phyloP scores from a whole-genome alignment of 2,329 filamentous ascomycete genomes.

The Coniochaeta pulveracea region DNA sequence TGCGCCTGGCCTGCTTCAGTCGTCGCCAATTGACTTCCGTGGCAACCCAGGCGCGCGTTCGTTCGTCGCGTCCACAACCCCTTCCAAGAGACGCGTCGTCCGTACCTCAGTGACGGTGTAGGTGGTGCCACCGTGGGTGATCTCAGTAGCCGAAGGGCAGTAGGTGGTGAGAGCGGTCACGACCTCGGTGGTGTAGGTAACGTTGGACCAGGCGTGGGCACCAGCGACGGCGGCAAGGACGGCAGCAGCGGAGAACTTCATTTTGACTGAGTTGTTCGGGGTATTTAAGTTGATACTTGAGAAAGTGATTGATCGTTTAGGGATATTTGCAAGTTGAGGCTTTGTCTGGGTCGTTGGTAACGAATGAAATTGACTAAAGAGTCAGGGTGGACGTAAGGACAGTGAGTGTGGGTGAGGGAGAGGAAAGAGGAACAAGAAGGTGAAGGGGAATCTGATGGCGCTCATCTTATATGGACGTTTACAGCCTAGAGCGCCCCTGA shows the following conservation, averaged over 20 bases:
- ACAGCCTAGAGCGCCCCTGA: no score
- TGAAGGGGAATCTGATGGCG: not conserved
- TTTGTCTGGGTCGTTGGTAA: constrained; percentile 27
- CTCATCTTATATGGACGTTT: not conserved
- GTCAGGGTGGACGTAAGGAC: constrained; percentile 34
- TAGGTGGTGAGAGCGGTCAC: constrained; percentile 58
- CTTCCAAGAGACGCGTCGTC: no score
- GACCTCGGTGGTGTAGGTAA: constrained; percentile 52
- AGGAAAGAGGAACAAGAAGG: constrained; percentile 18
- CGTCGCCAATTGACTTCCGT: not conserved
- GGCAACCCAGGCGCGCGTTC: constrained; percentile 2
- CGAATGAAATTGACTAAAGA: constrained; percentile 49
- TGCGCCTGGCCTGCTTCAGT: no score
- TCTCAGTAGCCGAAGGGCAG: constrained; percentile 56
- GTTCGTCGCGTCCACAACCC: not conserved
- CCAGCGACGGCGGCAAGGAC: constrained; percentile 40
- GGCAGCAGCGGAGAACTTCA: constrained; percentile 50
- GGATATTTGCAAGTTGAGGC: constrained; percentile 11
- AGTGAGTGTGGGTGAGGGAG: constrained; percentile 39
- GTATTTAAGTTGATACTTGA: constrained; percentile 16
- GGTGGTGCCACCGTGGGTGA: constrained; percentile 53
- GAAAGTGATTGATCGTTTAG: constrained; percentile 8
- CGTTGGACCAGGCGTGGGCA: constrained; percentile 29
- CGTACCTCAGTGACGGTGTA: constrained; percentile 57
- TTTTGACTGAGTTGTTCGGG: constrained; percentile 43